A percentile compares a stretch with the other conserved stretches of the same genome.
Evolutionary conservation across 2,329 filamentous ascomycete species (phyloP).

Genomic region (Fusarium globosum): DNA sequence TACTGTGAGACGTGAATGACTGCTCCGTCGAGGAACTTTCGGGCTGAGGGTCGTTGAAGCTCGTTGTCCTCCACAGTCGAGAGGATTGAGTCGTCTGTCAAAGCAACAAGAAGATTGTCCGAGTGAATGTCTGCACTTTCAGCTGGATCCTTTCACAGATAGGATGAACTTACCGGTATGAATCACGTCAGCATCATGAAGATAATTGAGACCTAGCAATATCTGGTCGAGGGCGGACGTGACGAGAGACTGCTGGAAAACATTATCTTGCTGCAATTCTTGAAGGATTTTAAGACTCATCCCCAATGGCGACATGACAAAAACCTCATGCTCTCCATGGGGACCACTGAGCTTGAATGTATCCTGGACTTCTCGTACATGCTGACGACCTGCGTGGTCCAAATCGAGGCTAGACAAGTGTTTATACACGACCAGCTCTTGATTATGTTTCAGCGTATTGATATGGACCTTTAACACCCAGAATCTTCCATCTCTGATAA

Average conservation of each 20-base stretch:
- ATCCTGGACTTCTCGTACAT: slow-evolving; percentile 51
- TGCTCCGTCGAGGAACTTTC: slow-evolving; percentile 44
- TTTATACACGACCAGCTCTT: slow-evolving; percentile 47
- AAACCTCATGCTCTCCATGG: slow-evolving; percentile 49
- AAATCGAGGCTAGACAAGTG: slow-evolving; percentile 41
- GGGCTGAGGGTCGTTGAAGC: slow-evolving; percentile 44
- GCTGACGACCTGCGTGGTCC: slow-evolving; percentile 44
- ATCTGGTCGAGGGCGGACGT: slow-evolving; percentile 38
- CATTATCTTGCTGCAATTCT: slow-evolving; percentile 38
- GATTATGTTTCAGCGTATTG: slow-evolving; percentile 43
- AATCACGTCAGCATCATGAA: slow-evolving; percentile 42
- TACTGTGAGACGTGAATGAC: slow-evolving; percentile 49
- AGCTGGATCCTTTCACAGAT: accelerated
- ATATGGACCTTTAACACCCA: slow-evolving; percentile 51
- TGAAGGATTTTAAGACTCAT: slow-evolving; percentile 52
- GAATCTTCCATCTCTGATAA: slow-evolving; percentile 20
- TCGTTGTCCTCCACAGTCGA: slow-evolving; percentile 48
- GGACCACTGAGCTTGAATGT: slow-evolving; percentile 48
- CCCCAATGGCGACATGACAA: slow-evolving; percentile 51
- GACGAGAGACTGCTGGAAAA: slow-evolving; percentile 46
- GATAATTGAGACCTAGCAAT: slow-evolving; percentile 40
- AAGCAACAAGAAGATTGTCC: slow-evolving; percentile 51
- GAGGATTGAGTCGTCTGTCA: slow-evolving; percentile 48
- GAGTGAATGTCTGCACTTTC: slow-evolving; percentile 48
- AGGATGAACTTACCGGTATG: slow-evolving; percentile 41